Conservation (phyloP, 495 filamentous ascomycete species). For the Penicillium macrosclerotiorum region DNA sequence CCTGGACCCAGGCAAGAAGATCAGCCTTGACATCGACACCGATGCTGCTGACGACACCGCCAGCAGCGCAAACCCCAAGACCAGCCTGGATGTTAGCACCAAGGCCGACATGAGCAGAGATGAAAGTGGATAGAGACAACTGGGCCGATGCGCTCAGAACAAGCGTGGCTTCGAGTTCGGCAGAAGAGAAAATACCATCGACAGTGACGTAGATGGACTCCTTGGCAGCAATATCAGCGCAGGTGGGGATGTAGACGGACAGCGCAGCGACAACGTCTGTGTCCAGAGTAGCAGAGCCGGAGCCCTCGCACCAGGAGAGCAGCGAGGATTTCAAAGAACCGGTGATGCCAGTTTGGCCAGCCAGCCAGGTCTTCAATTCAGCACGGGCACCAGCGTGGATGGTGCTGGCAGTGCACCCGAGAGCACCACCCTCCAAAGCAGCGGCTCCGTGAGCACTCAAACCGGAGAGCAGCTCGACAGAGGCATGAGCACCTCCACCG, state of each 20-base stretch:
- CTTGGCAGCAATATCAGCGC: conserved; percentile 37
- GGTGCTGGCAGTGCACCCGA: conserved; percentile 36
- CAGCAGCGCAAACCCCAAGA: conserved; percentile 37
- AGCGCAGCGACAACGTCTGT: conserved; percentile 31
- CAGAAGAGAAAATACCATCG: conserved; percentile 39
- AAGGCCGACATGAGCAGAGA: conserved; percentile 16
- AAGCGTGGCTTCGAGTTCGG: conserved; percentile 28
- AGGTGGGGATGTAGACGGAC: conserved; percentile 36
- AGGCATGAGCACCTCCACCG: conserved; percentile 16
- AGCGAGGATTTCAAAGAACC: conserved; percentile 14
- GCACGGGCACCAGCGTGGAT: conserved; percentile 30
- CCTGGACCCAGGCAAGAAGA: conserved; percentile 33
- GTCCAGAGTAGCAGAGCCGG: conserved; percentile 8
- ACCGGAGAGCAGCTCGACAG: conserved; percentile 25
- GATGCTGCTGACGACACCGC: conserved; percentile 35
- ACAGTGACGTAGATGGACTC: conserved; percentile 38
- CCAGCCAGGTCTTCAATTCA: conserved; percentile 37
- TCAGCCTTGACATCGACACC: conserved; percentile 33
- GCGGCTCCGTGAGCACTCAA: conserved; percentile 40
- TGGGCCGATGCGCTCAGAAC: conserved; percentile 34
- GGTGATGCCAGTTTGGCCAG: conserved; percentile 24
- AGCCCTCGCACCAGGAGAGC: conserved; percentile 15
- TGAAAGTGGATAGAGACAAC: conserved; percentile 31
- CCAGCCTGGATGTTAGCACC: conserved; percentile 32
- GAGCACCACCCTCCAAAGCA: conserved; percentile 38